Conservation (phyloP, 768 basidiomycete species). For the Exidia glandulosa region DNA sequence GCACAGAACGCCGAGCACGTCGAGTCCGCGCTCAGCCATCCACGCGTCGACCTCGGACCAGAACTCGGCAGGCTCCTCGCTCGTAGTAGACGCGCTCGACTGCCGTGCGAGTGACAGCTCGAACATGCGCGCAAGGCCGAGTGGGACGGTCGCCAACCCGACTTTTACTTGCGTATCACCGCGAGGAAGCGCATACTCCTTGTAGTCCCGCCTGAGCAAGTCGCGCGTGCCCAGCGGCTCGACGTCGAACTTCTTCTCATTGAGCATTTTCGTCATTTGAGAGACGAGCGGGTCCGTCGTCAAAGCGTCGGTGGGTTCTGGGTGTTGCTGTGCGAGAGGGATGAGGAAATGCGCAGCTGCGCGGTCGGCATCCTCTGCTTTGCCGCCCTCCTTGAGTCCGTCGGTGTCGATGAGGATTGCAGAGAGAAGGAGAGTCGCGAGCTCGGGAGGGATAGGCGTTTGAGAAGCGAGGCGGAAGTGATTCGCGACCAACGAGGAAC, state of each 20-base stretch:
- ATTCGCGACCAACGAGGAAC: constrained; percentile 54
- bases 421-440: constrained; percentile 69
- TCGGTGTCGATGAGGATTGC: constrained; percentile 82
- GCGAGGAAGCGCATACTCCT: constrained; percentile 58
- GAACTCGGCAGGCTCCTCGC: constrained; percentile 23
- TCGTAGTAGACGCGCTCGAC: neutral
- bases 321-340: constrained; percentile 29
- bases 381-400: constrained; percentile 67
- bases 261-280: constrained; percentile 36
- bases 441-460: constrained; percentile 33
- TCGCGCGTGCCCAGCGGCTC: constrained; percentile 59
- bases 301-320: constrained; percentile 7
- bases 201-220: constrained; percentile 89
- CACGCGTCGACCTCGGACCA: constrained; percentile 35
- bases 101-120: neutral
- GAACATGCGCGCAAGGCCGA: constrained; percentile 36
- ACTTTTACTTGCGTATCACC: constrained; percentile 36
- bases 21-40: constrained; percentile 54
- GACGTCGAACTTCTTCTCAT: constrained; percentile 54
- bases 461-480: constrained; percentile 27
- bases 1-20: constrained; percentile 72
- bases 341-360: constrained; percentile 55
- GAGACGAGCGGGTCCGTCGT: constrained; percentile 31
- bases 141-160: constrained; percentile 76
- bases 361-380: constrained; percentile 56